A percentile compares a stretch with the other conserved stretches of the same genome.
Conservation (phyloP, 331 rosid species). For the Malus hybrid region DNA sequence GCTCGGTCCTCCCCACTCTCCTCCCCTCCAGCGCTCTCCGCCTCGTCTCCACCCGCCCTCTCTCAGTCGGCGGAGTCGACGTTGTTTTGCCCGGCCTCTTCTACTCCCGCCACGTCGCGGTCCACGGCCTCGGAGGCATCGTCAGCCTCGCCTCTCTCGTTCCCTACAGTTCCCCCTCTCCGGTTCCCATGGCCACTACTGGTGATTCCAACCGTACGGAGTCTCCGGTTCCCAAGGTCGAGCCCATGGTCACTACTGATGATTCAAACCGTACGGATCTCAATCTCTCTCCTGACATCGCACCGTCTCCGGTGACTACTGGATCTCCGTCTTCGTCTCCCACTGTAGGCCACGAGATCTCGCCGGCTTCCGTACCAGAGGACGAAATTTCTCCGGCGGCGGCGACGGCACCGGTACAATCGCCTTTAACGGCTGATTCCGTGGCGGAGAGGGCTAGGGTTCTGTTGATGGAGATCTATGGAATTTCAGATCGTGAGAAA, state of each 20-base stretch:
- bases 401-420: background rate
- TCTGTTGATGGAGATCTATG: background rate
- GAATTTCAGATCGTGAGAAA: background rate
- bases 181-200: background rate
- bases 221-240: background rate
- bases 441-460: background rate
- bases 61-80: conserved; percentile 29
- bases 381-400: background rate
- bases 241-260: background rate
- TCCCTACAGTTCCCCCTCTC: background rate
- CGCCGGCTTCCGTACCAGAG: background rate
- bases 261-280: background rate
- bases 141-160: conserved; percentile 11
- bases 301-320: background rate
- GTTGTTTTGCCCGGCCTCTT: conserved; percentile 34
- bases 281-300: background rate
- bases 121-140: conserved; percentile 50
- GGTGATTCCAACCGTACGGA: background rate
- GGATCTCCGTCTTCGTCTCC: background rate
- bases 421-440: background rate
- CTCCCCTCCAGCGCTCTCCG: conserved; percentile 19
- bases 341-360: background rate
- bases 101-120: conserved; percentile 33
- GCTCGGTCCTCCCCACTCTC: conserved; percentile 41
- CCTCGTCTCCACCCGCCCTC: background rate